A percentile compares a stretch with the other conserved stretches of the same genome.
Conservation (phyloP, 75 land plant species). For the Chamaecyparis obtusa region DNA sequence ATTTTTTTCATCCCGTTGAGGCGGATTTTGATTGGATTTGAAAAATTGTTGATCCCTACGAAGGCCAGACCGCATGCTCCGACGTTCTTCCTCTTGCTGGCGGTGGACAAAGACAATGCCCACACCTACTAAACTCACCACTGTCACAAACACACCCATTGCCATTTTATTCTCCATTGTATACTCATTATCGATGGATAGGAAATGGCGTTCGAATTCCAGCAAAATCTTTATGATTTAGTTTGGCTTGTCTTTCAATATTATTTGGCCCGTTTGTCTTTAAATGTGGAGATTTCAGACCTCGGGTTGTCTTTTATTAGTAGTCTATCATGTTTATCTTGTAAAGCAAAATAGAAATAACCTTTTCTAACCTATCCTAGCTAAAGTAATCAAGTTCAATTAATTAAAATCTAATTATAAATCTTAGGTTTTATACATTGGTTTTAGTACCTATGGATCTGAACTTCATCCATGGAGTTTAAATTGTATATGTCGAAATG, state of each 20-base stretch:
- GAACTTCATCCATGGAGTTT: too few species aligned
- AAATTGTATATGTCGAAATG: too few species aligned
- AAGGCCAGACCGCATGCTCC: constrained; percentile 1
- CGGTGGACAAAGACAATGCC: constrained; percentile 10
- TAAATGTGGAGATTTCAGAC: too few species aligned
- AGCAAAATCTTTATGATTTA: background rate
- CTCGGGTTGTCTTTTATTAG: too few species aligned
- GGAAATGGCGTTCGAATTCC: background rate
- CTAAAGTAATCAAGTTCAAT: too few species aligned
- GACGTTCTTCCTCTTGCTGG: constrained; percentile 6
- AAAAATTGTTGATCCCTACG: constrained; percentile 3
- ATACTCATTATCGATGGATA: background rate
- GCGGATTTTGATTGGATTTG: constrained; percentile 7
- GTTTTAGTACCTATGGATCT: too few species aligned
- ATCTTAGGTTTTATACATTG: too few species aligned
- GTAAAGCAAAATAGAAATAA: too few species aligned
- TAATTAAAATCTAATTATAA: too few species aligned
- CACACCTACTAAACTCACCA: background rate
- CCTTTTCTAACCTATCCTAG: too few species aligned
- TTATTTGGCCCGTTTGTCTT: too few species aligned
- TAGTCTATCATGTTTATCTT: too few species aligned
- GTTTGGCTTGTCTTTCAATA: background rate
- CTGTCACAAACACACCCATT: background rate
- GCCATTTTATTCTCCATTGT: constrained; percentile 3
- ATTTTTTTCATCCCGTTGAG: background rate